Conservation (phyloP, 306 rosid species). For the Vigna trinervia region DNA sequence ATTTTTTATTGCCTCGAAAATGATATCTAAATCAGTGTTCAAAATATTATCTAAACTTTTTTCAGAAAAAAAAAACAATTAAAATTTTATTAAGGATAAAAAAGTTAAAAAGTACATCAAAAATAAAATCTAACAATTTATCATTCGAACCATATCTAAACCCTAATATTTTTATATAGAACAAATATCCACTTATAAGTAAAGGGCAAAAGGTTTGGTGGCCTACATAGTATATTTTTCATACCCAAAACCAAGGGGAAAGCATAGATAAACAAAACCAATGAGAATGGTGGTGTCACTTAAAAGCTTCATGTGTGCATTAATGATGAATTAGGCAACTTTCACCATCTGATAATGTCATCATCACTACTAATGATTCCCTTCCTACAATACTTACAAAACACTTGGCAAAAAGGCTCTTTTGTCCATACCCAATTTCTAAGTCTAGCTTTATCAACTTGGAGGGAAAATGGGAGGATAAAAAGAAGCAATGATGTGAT, state of each 20-base stretch:
- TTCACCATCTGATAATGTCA: neutral
- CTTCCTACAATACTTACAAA: neutral
- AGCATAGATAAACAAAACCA: neutral
- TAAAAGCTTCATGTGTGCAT: neutral
- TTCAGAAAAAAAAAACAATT: too few relatives aligned
- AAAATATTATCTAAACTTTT: too few relatives aligned
- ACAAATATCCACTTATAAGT: neutral
- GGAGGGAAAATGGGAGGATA: too few relatives aligned
- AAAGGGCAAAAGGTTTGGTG: neutral
- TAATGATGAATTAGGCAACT: neutral
- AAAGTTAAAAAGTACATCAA: too few relatives aligned
- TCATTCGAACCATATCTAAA: too few relatives aligned
- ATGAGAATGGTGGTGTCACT: neutral
- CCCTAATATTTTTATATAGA: neutral
- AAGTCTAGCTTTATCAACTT: too few relatives aligned
- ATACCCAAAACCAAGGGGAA: conserved; percentile 1
- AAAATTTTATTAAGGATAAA: too few relatives aligned
- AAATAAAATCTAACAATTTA: too few relatives aligned
- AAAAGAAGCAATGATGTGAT: too few relatives aligned
- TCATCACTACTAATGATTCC: neutral
- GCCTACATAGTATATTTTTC: neutral
- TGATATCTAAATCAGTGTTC: too few relatives aligned
- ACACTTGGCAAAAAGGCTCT: neutral
- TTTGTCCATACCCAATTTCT: neutral
- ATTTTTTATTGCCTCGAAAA: too few relatives aligned